Evolutionary conservation across 192 early-diverging fungal genomes (phyloP).

Genomic region (Ambispora gerdemannii): DNA sequence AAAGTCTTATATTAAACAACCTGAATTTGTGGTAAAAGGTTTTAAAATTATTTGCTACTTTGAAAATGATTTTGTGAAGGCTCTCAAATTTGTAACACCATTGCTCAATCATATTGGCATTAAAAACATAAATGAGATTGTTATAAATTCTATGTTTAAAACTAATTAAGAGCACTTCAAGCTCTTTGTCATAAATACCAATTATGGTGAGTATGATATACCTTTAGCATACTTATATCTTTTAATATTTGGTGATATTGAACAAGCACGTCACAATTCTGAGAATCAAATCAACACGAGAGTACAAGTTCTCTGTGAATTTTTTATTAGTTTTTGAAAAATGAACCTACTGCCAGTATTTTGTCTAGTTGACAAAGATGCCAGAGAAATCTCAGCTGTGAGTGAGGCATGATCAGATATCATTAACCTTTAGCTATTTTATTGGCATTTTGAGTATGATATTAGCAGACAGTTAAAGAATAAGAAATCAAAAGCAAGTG

Average conservation of each 20-base stretch:
- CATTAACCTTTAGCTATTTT: too few relatives aligned
- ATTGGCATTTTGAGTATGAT: constrained; percentile 2
- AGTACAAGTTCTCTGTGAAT: too few relatives aligned
- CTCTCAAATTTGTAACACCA: neutral
- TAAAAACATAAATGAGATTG: neutral
- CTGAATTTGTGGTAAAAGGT: too few relatives aligned
- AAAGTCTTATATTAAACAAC: constrained; percentile 1
- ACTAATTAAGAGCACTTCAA: neutral
- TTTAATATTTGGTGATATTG: neutral
- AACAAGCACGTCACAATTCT: neutral
- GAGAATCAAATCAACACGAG: constrained; percentile 9
- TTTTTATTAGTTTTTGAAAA: too few relatives aligned
- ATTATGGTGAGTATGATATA: neutral
- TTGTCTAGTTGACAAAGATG: constrained; percentile 7
- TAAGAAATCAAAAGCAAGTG: neutral
- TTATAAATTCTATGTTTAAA: too few relatives aligned
- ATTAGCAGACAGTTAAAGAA: neutral
- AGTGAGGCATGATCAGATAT: constrained; percentile 8
- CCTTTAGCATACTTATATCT: constrained; percentile 1
- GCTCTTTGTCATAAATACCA: neutral
- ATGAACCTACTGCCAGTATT: too few relatives aligned
- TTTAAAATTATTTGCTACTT: too few relatives aligned
- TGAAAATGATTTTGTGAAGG: neutral
- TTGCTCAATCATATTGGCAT: neutral
- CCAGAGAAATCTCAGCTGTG: neutral